phyloP scores from a whole-genome alignment of 768 basidiomycete species.

The Kwoniella sp. region DNA sequence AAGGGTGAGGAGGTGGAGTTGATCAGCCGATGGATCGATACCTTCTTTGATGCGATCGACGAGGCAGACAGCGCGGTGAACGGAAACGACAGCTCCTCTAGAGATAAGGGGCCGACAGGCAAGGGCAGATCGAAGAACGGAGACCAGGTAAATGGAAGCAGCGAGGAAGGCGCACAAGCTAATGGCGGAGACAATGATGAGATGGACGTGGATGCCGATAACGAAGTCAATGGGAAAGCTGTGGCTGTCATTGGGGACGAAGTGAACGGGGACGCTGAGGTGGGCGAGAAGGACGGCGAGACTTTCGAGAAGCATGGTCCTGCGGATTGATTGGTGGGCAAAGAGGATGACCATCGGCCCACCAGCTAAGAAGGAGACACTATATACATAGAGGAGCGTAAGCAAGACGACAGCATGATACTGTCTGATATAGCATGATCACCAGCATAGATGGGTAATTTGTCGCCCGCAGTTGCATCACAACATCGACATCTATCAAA shows the following conservation, averaged over 20 bases:
- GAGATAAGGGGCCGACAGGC: not conserved
- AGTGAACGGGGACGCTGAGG: conserved; percentile 23
- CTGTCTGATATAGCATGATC: no score
- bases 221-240: conserved; percentile 11
- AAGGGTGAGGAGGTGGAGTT: conserved; percentile 57
- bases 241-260: conserved; percentile 18
- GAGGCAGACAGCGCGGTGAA: not conserved
- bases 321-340: not conserved
- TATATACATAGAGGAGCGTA: no score
- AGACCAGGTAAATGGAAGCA: not conserved
- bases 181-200: not conserved
- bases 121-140: conserved; percentile 9
- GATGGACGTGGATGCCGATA: conserved; percentile 2
- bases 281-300: conserved; percentile 26
- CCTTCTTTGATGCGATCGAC: conserved; percentile 33
- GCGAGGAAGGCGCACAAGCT: not conserved
- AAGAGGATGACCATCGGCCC: no score
- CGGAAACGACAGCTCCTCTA: not conserved
- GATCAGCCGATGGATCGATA: conserved; percentile 73
- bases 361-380: no score
- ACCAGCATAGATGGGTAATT: no score
- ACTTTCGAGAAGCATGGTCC: conserved; percentile 12
- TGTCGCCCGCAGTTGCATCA: no score
- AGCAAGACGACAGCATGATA: no score
- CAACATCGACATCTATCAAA: no score